Conservation (phyloP, 2,329 filamentous ascomycete species). For the Xylariomycetidae sp. region DNA sequence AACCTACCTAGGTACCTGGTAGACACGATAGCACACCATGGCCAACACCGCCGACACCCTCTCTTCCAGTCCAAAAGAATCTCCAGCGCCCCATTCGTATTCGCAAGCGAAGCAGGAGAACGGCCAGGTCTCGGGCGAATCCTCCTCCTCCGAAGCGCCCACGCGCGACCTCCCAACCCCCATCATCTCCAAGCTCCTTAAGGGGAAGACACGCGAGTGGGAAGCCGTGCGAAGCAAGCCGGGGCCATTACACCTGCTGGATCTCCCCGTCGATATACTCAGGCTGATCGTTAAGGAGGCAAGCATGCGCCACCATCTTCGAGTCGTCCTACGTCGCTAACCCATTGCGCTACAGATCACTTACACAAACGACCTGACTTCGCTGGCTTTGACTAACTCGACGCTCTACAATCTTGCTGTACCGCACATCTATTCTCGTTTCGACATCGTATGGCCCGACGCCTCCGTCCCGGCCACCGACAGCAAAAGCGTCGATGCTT, state of each 20-base stretch:
- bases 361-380: conserved; percentile 75
- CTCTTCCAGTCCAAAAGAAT: conserved; percentile 12
- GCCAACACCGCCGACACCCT: conserved; percentile 13
- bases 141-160: conserved; percentile 13
- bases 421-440: conserved; percentile 75
- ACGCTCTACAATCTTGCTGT: conserved; percentile 69
- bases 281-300: conserved; percentile 76
- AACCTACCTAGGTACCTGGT: neutral
- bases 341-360: conserved; percentile 52
- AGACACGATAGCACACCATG: conserved; percentile 12
- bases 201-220: conserved; percentile 60
- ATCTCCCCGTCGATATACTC: conserved; percentile 72
- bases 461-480: conserved; percentile 57
- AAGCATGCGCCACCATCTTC: conserved; percentile 18
- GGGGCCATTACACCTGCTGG: conserved; percentile 59
- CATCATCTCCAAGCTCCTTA: conserved; percentile 37
- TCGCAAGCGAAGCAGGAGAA: conserved; percentile 14
- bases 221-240: conserved; percentile 54
- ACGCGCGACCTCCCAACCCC: conserved; percentile 15
- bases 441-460: conserved; percentile 86
- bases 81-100: conserved; percentile 10
- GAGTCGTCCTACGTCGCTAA: conserved; percentile 3
- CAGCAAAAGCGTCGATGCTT: conserved; percentile 69
- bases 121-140: conserved; percentile 10
- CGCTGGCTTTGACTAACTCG: conserved; percentile 71